These are phyloP conservation scores for Wickerhamomyces alni DNA, from an alignment of 805 yeast species.

Conservation along the genomic window DNA sequence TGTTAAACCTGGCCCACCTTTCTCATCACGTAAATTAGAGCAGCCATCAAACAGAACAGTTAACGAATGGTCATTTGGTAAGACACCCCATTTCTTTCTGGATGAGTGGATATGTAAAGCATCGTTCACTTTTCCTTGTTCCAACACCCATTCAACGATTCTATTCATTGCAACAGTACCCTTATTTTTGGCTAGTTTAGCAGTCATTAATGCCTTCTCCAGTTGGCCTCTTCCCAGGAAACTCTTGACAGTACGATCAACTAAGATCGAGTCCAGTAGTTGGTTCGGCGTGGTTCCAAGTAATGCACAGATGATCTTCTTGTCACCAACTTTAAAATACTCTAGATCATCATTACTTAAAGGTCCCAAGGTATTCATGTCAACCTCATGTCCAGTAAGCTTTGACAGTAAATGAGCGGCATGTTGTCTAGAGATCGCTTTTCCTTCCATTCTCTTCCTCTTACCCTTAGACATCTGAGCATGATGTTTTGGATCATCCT, in stretches of 20 bases:
- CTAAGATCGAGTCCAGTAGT: conserved; percentile 49
- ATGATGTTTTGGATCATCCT: neutral
- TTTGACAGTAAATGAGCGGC: conserved; percentile 19
- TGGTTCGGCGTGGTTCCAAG: conserved; percentile 56
- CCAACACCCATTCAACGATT: conserved; percentile 45
- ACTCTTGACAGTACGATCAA: conserved; percentile 46
- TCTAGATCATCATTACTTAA: conserved; percentile 28
- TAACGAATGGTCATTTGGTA: conserved; percentile 41
- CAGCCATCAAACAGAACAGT: conserved; percentile 43
- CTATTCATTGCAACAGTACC: conserved; percentile 62
- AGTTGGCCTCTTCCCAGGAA: conserved; percentile 44
- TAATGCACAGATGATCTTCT: conserved; percentile 43
- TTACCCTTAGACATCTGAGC: no score
- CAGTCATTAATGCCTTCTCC: conserved; percentile 48
- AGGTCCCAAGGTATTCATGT: conserved; percentile 28
- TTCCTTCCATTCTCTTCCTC: neutral
- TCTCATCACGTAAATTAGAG: conserved; percentile 25
- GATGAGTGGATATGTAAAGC: conserved; percentile 47
- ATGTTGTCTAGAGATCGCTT: conserved; percentile 17
- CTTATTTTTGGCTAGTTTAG: conserved; percentile 38
- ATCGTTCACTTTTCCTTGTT: conserved; percentile 33
- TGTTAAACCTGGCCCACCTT: conserved; percentile 23
- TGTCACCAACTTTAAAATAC: conserved; percentile 31
- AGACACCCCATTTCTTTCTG: conserved; percentile 58
- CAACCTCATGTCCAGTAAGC: conserved; percentile 16